These are phyloP conservation scores for Puccinia horiana DNA, from an alignment of 1,284 basidiomycete genomes.

Conservation along the genomic window DNA sequence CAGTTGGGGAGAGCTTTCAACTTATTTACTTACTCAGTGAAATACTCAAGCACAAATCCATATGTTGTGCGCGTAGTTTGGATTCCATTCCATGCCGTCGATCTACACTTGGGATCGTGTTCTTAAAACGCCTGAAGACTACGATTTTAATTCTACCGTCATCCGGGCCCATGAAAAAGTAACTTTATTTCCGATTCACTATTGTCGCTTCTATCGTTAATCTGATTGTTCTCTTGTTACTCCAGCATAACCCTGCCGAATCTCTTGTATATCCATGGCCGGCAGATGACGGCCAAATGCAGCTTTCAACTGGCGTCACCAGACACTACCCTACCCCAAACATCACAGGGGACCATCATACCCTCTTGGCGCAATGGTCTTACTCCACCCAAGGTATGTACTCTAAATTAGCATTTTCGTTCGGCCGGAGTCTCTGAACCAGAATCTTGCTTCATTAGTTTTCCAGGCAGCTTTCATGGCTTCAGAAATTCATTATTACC, in stretches of 20 bases:
- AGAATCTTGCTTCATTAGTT: slow-evolving; percentile 57
- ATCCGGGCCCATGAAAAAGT: slow-evolving; percentile 68
- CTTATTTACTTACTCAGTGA: background rate
- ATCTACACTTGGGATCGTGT: slow-evolving; percentile 69
- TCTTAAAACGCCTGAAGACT: slow-evolving; percentile 63
- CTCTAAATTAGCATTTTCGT: slow-evolving; percentile 60
- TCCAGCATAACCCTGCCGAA: slow-evolving; percentile 53
- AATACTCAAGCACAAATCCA: background rate
- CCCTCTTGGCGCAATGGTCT: slow-evolving; percentile 50
- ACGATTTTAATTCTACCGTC: slow-evolving; percentile 67
- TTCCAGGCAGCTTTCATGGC: slow-evolving; percentile 66
- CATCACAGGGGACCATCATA: slow-evolving; percentile 20
- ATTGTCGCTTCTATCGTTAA: background rate
- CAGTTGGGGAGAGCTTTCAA: background rate
- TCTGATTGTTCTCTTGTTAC: background rate
- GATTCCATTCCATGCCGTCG: slow-evolving; percentile 69
- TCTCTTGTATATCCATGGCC: slow-evolving; percentile 54
- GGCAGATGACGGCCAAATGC: slow-evolving; percentile 52
- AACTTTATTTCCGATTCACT: background rate
- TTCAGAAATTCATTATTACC: slow-evolving; percentile 67
- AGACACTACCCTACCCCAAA: slow-evolving; percentile 49
- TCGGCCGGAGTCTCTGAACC: slow-evolving; percentile 63
- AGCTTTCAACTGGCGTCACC: slow-evolving; percentile 52
- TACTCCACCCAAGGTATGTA: slow-evolving; percentile 52
- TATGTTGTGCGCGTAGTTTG: slow-evolving; percentile 59